Conservation (phyloP, 257 asterid species). For the Thymus quinquecostatus region DNA sequence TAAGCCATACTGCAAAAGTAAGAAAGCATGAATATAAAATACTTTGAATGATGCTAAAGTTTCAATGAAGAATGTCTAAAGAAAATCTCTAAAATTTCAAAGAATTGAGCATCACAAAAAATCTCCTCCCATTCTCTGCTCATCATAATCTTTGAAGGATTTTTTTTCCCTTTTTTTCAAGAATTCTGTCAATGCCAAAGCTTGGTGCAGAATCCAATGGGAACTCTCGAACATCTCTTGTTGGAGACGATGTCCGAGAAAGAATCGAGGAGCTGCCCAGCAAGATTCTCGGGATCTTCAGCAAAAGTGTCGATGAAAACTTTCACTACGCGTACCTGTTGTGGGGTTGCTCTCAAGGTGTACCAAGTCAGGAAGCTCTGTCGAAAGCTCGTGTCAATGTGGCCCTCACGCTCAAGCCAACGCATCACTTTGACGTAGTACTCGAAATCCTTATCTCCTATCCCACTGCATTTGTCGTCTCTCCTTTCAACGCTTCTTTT, state of each 20-base stretch:
- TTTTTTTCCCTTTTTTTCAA: too few species aligned
- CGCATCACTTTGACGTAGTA: constrained; percentile 73
- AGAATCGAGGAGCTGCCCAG: constrained; percentile 70
- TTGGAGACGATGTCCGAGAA: constrained; percentile 58
- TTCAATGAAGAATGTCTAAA: constrained; percentile 20
- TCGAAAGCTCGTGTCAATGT: constrained; percentile 60
- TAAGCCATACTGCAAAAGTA: too few species aligned
- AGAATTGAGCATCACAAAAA: constrained; percentile 21
- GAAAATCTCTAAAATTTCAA: constrained; percentile 16
- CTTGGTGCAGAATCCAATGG: constrained; percentile 68
- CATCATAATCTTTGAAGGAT: background rate
- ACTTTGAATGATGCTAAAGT: background rate
- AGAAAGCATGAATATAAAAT: background rate
- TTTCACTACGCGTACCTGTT: constrained; percentile 62
- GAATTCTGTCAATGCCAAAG: constrained; percentile 65
- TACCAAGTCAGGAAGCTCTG: constrained; percentile 86
- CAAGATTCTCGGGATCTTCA: constrained; percentile 69
- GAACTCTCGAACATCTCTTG: constrained; percentile 48
- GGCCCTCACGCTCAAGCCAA: constrained; percentile 74
- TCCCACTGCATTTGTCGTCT: constrained; percentile 48
- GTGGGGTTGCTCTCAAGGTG: constrained; percentile 70
- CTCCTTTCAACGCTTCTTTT: constrained; percentile 57
- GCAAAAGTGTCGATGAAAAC: constrained; percentile 67
- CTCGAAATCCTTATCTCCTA: constrained; percentile 63
- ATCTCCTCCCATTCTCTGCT: constrained; percentile 6